Conservation (phyloP, 768 basidiomycete species). For the Boletus huronensis region DNA sequence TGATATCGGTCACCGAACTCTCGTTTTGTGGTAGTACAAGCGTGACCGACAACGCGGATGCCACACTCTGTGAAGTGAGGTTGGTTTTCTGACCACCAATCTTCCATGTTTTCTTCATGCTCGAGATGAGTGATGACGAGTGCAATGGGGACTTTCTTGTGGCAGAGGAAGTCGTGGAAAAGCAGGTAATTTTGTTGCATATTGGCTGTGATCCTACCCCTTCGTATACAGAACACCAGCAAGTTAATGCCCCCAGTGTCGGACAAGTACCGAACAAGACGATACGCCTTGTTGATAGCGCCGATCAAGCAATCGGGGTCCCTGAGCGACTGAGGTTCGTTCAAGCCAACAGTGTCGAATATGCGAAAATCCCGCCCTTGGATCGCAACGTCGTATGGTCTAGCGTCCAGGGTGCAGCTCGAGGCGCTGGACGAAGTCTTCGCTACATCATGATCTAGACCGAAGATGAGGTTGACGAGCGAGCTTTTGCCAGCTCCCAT, state of each 20-base stretch:
- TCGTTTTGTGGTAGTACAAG: slow-evolving; percentile 34
- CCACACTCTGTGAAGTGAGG: slow-evolving; percentile 16
- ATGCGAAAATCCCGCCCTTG: slow-evolving; percentile 23
- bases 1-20: slow-evolving; percentile 26
- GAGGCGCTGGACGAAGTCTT: slow-evolving; percentile 27
- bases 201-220: slow-evolving; percentile 28
- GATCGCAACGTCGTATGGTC: slow-evolving; percentile 23
- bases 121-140: slow-evolving; percentile 36
- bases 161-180: slow-evolving; percentile 34
- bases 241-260: slow-evolving; percentile 37
- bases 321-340: slow-evolving; percentile 26
- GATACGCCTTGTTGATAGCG: slow-evolving; percentile 32
- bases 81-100: slow-evolving; percentile 34
- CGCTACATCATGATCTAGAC: slow-evolving; percentile 23
- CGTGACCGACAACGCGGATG: slow-evolving; percentile 28
- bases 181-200: slow-evolving; percentile 30
- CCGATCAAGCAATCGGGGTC: slow-evolving; percentile 26
- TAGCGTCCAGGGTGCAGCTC: slow-evolving; percentile 34
- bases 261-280: slow-evolving; percentile 32
- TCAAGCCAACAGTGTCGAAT: slow-evolving; percentile 35
- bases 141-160: slow-evolving; percentile 31
- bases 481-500: slow-evolving; percentile 39
- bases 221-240: slow-evolving; percentile 39
- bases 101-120: slow-evolving; percentile 34
- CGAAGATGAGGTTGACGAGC: slow-evolving; percentile 39